Evolutionary conservation across 2,329 filamentous ascomycete genomes (phyloP).

Genomic region (Herpotrichia juniperi): DNA sequence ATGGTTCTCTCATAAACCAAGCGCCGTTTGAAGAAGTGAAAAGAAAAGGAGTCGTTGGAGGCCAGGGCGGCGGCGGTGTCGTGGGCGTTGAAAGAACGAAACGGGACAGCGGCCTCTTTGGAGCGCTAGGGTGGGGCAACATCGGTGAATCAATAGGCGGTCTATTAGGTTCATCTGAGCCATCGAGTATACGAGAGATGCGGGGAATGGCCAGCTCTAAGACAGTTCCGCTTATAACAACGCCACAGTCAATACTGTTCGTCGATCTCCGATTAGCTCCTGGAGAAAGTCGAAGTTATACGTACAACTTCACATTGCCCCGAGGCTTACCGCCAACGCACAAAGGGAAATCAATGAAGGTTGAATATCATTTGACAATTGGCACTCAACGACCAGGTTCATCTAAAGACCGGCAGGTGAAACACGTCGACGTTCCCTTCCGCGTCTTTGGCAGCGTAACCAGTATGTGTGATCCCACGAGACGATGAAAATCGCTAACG

Average conservation of each 20-base stretch:
- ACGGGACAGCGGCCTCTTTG: conserved; percentile 78
- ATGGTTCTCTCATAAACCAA: conserved; percentile 89
- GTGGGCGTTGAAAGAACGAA: conserved; percentile 79
- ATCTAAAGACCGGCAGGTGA: conserved; percentile 76
- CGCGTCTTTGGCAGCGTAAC: conserved; percentile 93
- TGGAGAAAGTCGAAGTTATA: conserved; percentile 86
- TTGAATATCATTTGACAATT: conserved; percentile 87
- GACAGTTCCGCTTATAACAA: conserved; percentile 88
- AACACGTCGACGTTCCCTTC: conserved; percentile 91
- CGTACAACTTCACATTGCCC: conserved; percentile 85
- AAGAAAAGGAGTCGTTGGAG: conserved; percentile 86
- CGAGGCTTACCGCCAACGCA: conserved; percentile 90
- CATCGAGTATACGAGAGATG: conserved; percentile 96
- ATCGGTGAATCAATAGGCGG: conserved; percentile 88
- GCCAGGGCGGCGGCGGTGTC: conserved; percentile 81
- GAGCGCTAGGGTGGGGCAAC: conserved; percentile 84
- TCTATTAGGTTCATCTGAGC: conserved; percentile 81
- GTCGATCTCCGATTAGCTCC: conserved; percentile 88
- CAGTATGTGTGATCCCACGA: conserved; percentile 47
- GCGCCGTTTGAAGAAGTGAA: conserved; percentile 95
- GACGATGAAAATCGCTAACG: conserved; percentile 22
- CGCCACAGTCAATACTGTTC: conserved; percentile 93
- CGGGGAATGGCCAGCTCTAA: conserved; percentile 84
- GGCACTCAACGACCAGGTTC: conserved; percentile 87
- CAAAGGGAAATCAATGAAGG: conserved; percentile 91